Conservation (phyloP, 1,284 basidiomycete species). For the Marasmius fiardii region DNA sequence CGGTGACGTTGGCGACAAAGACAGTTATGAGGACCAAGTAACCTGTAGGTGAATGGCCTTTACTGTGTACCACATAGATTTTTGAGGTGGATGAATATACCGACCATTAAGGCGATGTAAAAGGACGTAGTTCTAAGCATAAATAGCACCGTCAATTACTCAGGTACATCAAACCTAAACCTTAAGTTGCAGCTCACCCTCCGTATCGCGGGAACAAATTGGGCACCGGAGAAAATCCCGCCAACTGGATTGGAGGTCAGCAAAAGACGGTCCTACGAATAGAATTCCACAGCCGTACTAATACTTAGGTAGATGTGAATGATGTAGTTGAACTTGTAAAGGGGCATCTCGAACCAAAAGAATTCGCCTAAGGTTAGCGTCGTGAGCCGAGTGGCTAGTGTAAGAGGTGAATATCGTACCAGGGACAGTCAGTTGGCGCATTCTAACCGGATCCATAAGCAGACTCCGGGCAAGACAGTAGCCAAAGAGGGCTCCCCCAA, state of each 20-base stretch:
- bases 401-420: constrained; percentile 12
- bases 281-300: constrained; percentile 9
- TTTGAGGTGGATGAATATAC: background rate
- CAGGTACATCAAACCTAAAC: background rate
- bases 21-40: constrained; percentile 17
- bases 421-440: constrained; percentile 13
- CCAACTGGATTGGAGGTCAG: constrained; percentile 17
- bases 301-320: constrained; percentile 25
- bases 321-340: constrained; percentile 22
- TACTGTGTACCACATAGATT: background rate
- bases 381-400: background rate
- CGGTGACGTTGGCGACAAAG: constrained; percentile 21
- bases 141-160: background rate
- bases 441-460: constrained; percentile 18
- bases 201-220: constrained; percentile 25
- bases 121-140: constrained; percentile 21
- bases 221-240: constrained; percentile 20
- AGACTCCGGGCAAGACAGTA: constrained; percentile 22
- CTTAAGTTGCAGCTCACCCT: constrained; percentile 14
- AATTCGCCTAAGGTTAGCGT: constrained; percentile 20
- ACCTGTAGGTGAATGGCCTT: background rate
- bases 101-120: background rate
- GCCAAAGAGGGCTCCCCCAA: constrained; percentile 23
- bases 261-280: background rate
- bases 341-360: constrained; percentile 21